A percentile compares a stretch with the other conserved stretches of the same genome.
phyloP scores from a whole-genome alignment of 2,329 filamentous ascomycete species.

The Aspergillus arachidicola region DNA sequence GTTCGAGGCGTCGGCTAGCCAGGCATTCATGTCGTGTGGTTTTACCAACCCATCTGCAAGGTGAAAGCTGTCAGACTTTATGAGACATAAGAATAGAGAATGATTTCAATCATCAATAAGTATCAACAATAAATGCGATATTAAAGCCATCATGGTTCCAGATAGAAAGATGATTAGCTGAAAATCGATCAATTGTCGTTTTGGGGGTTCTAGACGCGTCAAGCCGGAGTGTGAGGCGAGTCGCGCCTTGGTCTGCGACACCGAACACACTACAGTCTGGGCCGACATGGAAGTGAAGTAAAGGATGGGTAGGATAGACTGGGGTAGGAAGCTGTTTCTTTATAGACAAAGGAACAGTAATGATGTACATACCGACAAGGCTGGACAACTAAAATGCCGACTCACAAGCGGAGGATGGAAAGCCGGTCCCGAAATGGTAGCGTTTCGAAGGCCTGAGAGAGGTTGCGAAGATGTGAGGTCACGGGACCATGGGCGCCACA shows the following conservation, averaged over 20 bases:
- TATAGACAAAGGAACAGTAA: constrained; percentile 15
- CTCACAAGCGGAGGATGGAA: constrained; percentile 40
- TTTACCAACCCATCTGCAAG: constrained; percentile 50
- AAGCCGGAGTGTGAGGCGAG: constrained; percentile 17
- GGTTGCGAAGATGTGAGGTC: constrained; percentile 27
- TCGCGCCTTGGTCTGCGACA: constrained; percentile 30
- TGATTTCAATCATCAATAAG: constrained; percentile 23
- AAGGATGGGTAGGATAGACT: constrained; percentile 3
- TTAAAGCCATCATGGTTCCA: background rate
- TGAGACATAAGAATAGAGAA: constrained; percentile 13
- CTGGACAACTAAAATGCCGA: constrained; percentile 43
- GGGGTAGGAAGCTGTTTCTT: constrained; percentile 7
- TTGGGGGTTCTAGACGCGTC: constrained; percentile 29
- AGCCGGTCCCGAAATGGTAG: constrained; percentile 42
- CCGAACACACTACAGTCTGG: constrained; percentile 21
- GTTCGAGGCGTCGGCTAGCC: constrained; percentile 52
- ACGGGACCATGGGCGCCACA: constrained; percentile 29
- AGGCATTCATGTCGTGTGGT: constrained; percentile 55
- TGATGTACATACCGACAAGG: constrained; percentile 45
- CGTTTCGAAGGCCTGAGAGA: constrained; percentile 31
- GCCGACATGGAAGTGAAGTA: constrained; percentile 15
- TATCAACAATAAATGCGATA: constrained; percentile 25
- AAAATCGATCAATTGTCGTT: constrained; percentile 11
- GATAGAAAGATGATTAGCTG: background rate
- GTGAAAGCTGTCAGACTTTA: constrained; percentile 27